These are phyloP conservation scores for Dichotomocladium elegans DNA, from an alignment of 371 early-diverging fungal species.

Conservation along the genomic window DNA sequence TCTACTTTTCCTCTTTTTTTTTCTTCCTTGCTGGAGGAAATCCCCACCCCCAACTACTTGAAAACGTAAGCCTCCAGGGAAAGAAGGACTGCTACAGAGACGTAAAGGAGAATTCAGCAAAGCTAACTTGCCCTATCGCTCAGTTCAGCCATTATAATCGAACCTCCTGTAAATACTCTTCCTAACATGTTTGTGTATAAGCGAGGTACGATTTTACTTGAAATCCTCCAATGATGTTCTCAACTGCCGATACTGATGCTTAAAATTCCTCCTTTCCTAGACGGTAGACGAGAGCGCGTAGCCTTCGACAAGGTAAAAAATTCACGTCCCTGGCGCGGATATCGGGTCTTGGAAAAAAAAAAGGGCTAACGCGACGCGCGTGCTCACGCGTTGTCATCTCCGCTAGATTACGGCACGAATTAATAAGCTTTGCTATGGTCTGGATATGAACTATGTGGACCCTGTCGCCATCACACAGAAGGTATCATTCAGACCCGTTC, in stretches of 20 bases:
- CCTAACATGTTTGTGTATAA: conserved; percentile 70
- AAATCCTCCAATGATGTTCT: neutral
- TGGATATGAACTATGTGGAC: conserved; percentile 83
- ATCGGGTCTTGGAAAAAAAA: neutral
- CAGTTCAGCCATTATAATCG: neutral
- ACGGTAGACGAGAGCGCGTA: conserved; percentile 79
- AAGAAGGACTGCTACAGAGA: too few relatives aligned
- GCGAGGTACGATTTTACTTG: conserved; percentile 53
- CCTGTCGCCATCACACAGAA: conserved; percentile 84
- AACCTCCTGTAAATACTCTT: neutral
- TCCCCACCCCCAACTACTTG: too few relatives aligned
- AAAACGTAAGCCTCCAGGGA: too few relatives aligned
- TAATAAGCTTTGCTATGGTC: conserved; percentile 82
- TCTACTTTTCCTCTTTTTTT: too few relatives aligned
- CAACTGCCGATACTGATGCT: neutral
- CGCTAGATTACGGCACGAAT: conserved; percentile 84
- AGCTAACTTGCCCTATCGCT: too few relatives aligned
- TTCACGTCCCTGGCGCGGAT: neutral
- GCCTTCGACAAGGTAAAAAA: conserved; percentile 76
- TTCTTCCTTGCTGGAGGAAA: too few relatives aligned
- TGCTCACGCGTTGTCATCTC: neutral
- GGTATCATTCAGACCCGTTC: conserved; percentile 27
- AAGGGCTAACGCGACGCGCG: conserved; percentile 1
- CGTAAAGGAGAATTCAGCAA: too few relatives aligned
- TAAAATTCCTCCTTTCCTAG: conserved; percentile 23